Base-by-base conservation (phyloP, 768 basidiomycete species). In the Strobilomyces dryophilus region DNA sequence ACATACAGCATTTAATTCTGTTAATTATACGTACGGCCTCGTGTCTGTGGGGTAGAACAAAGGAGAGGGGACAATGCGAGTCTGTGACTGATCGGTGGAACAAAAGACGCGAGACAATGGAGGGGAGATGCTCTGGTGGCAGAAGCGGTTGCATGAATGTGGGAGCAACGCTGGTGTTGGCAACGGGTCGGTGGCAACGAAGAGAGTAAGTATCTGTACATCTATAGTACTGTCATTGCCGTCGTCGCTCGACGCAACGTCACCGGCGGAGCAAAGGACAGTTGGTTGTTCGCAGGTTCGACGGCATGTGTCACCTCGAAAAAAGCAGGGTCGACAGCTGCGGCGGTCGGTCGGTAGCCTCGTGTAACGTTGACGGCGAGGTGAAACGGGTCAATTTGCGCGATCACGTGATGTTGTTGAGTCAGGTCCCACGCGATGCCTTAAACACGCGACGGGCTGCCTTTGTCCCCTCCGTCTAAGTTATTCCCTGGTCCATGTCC, bases 341-440 rank as follows among this genome's bases (percentile, higher is more conserved):
- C 20, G 29, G 32, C 18, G 15, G 42, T 50, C 18, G 15, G 42
- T 50, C 45, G 55, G 54, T 70, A 68, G 63, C 67, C 67, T 68
- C 67, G 69, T 68, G 67, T 67, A 66, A 59, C 65, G 64, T 56
- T 52, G 66, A 67, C 60, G 62, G 66, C 20, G 62, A 49, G 48
- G 9, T 37, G 36, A 55, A 45, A 64, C 61, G 64, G 66, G 45
- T 45, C 59, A 68, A 55, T 52, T 55, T 24, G 43, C 53, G 14
- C 66, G 68, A 29, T 71, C 68, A 69, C 68, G 66, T 69, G 68
- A 61, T 45, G 0, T 62, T 71, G 68, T 69, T 69, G 69, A 69
- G 65, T 51, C 40, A 45, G 26, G 60, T 69, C 70, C 62, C 68
- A 69, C 68, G 69, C 58, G 58, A 39, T 50, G 57, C 63, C 58